A percentile compares a stretch with the other conserved stretches of the same genome.
These are phyloP conservation scores for Spathaspora hagerdaliae DNA, from an alignment of 805 yeast species.

Conservation along the genomic window DNA sequence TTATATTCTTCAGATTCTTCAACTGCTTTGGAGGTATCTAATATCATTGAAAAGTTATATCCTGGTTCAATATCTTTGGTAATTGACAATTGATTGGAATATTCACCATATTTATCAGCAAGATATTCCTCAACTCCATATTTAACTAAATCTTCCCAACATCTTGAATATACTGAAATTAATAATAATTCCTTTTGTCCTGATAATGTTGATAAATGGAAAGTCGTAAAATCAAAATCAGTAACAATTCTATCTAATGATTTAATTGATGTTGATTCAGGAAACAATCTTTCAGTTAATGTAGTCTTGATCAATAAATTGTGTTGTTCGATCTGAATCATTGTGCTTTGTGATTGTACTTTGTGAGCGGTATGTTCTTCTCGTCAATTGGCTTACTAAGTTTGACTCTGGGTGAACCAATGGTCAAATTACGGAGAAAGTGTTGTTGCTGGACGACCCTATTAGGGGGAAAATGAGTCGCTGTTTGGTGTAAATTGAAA, in stretches of 20 bases:
- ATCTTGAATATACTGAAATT: slow-evolving; percentile 68
- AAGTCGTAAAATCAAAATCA: slow-evolving; percentile 94
- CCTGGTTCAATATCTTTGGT: slow-evolving; percentile 59
- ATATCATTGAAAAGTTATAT: slow-evolving; percentile 71
- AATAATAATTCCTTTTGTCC: slow-evolving; percentile 63
- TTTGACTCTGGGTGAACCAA: neutral
- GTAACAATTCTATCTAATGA: slow-evolving; percentile 82
- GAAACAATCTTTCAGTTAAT: slow-evolving; percentile 62
- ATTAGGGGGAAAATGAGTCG: too few relatives aligned
- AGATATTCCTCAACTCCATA: slow-evolving; percentile 63
- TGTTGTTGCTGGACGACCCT: neutral
- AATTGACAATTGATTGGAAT: slow-evolving; percentile 26
- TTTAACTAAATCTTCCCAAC: slow-evolving; percentile 67
- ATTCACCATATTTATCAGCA: slow-evolving; percentile 44
- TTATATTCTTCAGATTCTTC: slow-evolving; percentile 44
- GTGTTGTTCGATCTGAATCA: slow-evolving; percentile 84
- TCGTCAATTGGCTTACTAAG: neutral
- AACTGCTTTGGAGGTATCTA: slow-evolving; percentile 49
- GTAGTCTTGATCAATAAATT: slow-evolving; percentile 81
- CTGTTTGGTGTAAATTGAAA: too few relatives aligned
- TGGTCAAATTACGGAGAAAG: neutral
- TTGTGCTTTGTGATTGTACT: slow-evolving; percentile 17
- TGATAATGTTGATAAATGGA: slow-evolving; percentile 81
- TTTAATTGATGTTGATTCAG: slow-evolving; percentile 32
- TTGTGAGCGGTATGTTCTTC: too few relatives aligned